Evolutionary conservation across 768 basidiomycete species (phyloP).

Genomic region (Tricholoma bakamatsutake): DNA sequence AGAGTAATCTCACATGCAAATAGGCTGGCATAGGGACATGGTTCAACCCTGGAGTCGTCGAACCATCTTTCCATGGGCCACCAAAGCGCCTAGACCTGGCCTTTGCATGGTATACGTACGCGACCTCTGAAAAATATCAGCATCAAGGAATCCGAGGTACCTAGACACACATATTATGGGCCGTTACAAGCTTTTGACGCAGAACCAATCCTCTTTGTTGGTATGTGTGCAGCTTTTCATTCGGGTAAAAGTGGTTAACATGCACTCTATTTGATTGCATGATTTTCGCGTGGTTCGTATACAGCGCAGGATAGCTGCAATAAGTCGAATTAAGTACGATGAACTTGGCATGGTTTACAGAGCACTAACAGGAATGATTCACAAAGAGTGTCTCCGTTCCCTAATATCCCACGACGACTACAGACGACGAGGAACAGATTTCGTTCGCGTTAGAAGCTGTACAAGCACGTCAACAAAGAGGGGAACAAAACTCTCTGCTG

Average conservation of each 20-base stretch:
- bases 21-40: constrained; percentile 46
- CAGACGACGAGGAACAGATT: constrained; percentile 62
- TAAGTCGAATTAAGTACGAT: not conserved
- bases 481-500: constrained; percentile 44
- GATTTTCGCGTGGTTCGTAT: constrained; percentile 64
- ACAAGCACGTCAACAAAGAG: constrained; percentile 42
- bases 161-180: constrained; percentile 65
- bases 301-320: constrained; percentile 28
- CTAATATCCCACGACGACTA: not conserved
- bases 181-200: constrained; percentile 76
- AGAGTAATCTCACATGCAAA: constrained; percentile 24
- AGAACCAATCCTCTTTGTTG: constrained; percentile 75
- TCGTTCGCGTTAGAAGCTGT: constrained; percentile 73
- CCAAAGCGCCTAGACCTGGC: constrained; percentile 62
- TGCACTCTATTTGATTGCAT: constrained; percentile 25
- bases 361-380: constrained; percentile 68
- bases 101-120: constrained; percentile 55
- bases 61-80: constrained; percentile 54
- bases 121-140: not conserved
- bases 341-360: constrained; percentile 29
- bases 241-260: not conserved
- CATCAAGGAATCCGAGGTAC: constrained; percentile 38
- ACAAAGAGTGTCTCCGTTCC: constrained; percentile 41
- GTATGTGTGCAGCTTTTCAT: constrained; percentile 27
- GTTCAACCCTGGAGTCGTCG: constrained; percentile 60